Evolutionary conservation across 306 rosid species (phyloP).

Genomic region (Sphenostylis stenocarpa): DNA sequence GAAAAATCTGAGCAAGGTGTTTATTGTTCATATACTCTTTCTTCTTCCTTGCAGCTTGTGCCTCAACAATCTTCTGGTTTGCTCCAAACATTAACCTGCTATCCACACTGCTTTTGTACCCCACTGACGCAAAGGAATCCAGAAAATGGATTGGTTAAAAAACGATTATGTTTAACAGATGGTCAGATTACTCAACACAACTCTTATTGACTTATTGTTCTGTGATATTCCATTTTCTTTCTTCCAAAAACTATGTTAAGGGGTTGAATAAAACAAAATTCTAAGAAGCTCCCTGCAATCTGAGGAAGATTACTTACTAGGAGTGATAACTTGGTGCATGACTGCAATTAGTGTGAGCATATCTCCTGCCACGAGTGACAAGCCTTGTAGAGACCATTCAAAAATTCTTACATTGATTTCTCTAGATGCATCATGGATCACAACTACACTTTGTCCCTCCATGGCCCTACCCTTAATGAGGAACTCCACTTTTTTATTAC

Average conservation of each 20-base stretch:
- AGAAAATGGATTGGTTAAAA: neutral
- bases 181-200: neutral
- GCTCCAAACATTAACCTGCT: constrained; percentile 49
- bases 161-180: neutral
- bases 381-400: constrained; percentile 48
- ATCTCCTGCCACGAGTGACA: constrained; percentile 58
- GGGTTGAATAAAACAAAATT: constrained; percentile 17
- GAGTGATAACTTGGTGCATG: constrained; percentile 61
- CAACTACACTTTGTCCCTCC: constrained; percentile 56
- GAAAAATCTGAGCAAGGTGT: constrained; percentile 39
- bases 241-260: neutral
- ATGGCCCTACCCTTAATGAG: neutral
- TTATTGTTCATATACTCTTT: constrained; percentile 44
- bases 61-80: constrained; percentile 44
- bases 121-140: constrained; percentile 47
- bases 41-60: constrained; percentile 42
- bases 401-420: constrained; percentile 49
- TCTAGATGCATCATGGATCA: constrained; percentile 64
- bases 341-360: constrained; percentile 61
- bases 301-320: constrained; percentile 59
- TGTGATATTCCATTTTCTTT: neutral
- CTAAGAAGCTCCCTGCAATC: constrained; percentile 37
- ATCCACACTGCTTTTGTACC: constrained; percentile 56
- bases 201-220: neutral
- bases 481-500: neutral